A percentile compares a stretch with the other conserved stretches of the same genome.
Conservation (phyloP, 306 rosid genomes). For the Vachellia collinsii region DNA sequence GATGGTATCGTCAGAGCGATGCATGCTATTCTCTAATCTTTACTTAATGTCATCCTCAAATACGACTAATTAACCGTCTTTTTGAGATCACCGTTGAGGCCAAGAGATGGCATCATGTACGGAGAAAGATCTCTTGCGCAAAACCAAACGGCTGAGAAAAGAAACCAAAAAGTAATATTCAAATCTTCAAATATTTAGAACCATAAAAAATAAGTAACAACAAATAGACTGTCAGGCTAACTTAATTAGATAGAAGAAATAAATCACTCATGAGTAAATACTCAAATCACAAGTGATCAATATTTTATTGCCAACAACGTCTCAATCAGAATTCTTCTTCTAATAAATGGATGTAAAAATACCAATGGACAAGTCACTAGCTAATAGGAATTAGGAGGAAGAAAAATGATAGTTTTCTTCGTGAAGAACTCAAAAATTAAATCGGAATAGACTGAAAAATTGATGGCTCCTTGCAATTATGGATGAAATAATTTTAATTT, state of each 20-base stretch:
- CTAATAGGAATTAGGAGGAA: neutral
- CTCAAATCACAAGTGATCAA: no score
- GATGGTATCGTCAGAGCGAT: conserved; percentile 11
- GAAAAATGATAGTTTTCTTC: neutral
- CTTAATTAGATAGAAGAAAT: no score
- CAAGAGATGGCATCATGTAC: neutral
- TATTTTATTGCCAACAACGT: no score
- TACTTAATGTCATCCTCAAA: conserved; percentile 4
- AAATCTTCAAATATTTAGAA: neutral
- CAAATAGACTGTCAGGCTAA: no score
- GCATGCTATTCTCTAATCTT: conserved; percentile 13
- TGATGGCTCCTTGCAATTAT: neutral
- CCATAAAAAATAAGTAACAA: neutral
- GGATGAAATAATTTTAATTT: neutral
- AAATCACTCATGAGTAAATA: no score
- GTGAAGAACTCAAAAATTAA: neutral
- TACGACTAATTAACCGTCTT: neutral
- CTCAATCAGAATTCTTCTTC: no score
- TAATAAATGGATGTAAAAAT: no score
- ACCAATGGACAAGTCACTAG: no score
- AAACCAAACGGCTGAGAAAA: neutral
- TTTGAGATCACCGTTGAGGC: neutral
- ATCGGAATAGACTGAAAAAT: neutral
- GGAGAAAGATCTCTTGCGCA: neutral
- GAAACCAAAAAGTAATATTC: neutral